Conservation (phyloP, 768 basidiomycete species). For the Lactarius tabidus region DNA sequence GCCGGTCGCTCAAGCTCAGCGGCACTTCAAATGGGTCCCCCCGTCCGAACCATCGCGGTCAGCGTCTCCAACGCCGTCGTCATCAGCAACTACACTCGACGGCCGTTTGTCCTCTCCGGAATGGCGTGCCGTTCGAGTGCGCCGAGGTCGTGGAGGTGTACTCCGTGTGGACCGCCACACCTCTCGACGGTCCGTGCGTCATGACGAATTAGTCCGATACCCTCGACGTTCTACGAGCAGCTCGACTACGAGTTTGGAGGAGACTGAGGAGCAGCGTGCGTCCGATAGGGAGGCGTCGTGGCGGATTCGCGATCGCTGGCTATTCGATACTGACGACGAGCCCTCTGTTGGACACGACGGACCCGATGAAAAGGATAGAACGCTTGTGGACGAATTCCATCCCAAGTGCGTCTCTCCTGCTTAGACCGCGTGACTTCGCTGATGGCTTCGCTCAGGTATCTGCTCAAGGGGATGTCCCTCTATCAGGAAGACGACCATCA, state of each 20-base stretch:
- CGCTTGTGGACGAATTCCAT: slow-evolving; percentile 69
- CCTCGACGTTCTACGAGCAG: slow-evolving; percentile 24
- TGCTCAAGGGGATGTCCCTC: slow-evolving; percentile 34
- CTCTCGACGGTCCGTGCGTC: slow-evolving; percentile 22
- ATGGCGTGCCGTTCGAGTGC: slow-evolving; percentile 58
- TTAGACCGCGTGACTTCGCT: not conserved
- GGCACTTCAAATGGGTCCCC: slow-evolving; percentile 62
- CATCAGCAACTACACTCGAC: slow-evolving; percentile 28
- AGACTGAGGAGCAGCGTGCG: slow-evolving; percentile 29
- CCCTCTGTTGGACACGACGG: slow-evolving; percentile 54
- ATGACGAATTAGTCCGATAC: slow-evolving; percentile 17
- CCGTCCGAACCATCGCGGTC: slow-evolving; percentile 36
- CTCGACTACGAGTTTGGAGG: slow-evolving; percentile 24
- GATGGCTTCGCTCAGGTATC: slow-evolving; percentile 38
- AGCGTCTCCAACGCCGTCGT: slow-evolving; percentile 30
- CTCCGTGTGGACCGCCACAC: slow-evolving; percentile 66
- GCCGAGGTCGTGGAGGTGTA: slow-evolving; percentile 81
- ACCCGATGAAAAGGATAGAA: slow-evolving; percentile 62
- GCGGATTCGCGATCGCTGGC: slow-evolving; percentile 57
- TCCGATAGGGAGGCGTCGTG: slow-evolving; percentile 40
- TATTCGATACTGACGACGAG: slow-evolving; percentile 61
- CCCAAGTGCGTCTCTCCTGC: slow-evolving; percentile 37
- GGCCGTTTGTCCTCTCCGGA: slow-evolving; percentile 33
- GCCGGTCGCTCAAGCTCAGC: slow-evolving; percentile 52
- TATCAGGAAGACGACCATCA: slow-evolving; percentile 25